These are phyloP conservation scores for Pleurotus sapidus DNA, from an alignment of 768 basidiomycete species.

Conservation along the genomic window DNA sequence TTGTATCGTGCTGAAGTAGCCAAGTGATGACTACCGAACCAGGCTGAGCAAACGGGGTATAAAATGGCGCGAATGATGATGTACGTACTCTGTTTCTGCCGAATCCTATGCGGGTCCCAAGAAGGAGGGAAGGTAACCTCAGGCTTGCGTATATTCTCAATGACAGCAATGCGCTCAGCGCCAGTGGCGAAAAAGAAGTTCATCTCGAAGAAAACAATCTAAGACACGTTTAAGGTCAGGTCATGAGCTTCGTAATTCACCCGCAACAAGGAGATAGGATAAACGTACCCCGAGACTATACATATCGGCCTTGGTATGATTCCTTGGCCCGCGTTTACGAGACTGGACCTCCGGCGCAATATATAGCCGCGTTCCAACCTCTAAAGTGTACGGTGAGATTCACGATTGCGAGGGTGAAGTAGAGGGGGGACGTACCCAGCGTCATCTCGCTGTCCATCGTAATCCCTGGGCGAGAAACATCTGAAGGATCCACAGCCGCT, in stretches of 20 bases:
- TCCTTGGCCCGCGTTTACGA: conserved; percentile 57
- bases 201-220: conserved; percentile 99
- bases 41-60: neutral
- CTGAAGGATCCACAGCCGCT: conserved; percentile 74
- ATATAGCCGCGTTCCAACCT: conserved; percentile 89
- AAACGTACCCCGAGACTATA: conserved; percentile 83
- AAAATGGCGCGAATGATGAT: neutral
- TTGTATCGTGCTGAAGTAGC: conserved; percentile 81
- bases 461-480: conserved; percentile 46
- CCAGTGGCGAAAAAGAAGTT: conserved; percentile 81
- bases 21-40: conserved; percentile 64
- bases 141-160: conserved; percentile 75
- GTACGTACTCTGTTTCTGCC: conserved; percentile 68
- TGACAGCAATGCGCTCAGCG: conserved; percentile 79
- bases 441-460: conserved; percentile 69
- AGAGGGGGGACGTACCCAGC: conserved; percentile 42
- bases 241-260: no score
- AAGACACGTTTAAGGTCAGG: conserved; percentile 2
- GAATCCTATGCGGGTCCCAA: conserved; percentile 62
- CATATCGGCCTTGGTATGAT: conserved; percentile 90
- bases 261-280: neutral
- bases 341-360: conserved; percentile 90
- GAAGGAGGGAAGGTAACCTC: conserved; percentile 70
- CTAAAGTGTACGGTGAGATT: conserved; percentile 29
- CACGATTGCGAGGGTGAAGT: neutral